Evolutionary conservation across 2,329 filamentous ascomycete genomes (phyloP), one percentile per base, ranked within the genome.

Genomic region (Pseudopithomyces chartarum): DNA sequence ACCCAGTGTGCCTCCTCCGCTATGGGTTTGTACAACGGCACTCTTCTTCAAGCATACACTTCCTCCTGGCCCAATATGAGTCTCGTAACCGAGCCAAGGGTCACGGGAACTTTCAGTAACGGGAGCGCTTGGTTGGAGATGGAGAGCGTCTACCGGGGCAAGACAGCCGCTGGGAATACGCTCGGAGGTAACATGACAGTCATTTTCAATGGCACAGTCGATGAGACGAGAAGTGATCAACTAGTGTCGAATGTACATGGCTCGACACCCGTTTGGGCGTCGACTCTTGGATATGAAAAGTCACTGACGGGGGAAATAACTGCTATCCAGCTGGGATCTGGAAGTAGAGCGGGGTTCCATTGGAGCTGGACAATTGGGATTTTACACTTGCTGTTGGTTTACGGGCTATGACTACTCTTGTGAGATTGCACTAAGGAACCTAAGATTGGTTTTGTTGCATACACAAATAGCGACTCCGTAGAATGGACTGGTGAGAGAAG

Each of bases 211-310:
- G 52, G 52, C 17, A 39, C 46, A 11, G 32, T 55, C 20, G 52
- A 55, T 49, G 52, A 45, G 34, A 19, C 34, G 12, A 48, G 52
- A 15, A 42, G 34, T 20, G 52, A 49, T 34, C 26, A 20, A 36
- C 19, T 55, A 10, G 20, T 55, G 36, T 33, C 52, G n/a, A 55
- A 45, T 29, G 38, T 44, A 26, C 33, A 42, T 42, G 52, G 32
- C 17, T 36, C 32, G 19, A 49, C 34, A 15, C 52, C 52, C 10
- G 36, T 49, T 40, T 55, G 52, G 52, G 36, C 43, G 17, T 29
- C 34, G 45, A 55, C 52, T 34, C 26, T 55, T 44, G 52, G 52
- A 2, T 55, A 48, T 23, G 15, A 22, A n/a, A 55, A 55, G 34
- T 22, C 20, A 13, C 40, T 51, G 34, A 51, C 22, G 36, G 48